Evolutionary conservation across 768 basidiomycete species (phyloP).

Genomic region (Termitomyces sp.): DNA sequence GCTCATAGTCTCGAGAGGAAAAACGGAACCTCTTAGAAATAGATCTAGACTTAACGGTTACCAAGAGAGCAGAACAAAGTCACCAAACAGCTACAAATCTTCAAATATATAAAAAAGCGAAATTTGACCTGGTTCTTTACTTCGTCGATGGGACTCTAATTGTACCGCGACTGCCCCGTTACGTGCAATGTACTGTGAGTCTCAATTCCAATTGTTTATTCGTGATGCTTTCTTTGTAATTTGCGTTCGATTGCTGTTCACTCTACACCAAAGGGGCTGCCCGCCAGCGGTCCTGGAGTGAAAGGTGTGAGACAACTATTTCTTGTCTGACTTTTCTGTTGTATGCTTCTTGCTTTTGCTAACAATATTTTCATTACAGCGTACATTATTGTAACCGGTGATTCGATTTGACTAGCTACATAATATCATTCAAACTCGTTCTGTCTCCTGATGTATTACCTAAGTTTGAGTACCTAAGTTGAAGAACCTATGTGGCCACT

Average conservation of each 20-base stretch:
- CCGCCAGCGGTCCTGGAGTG: conserved; percentile 70
- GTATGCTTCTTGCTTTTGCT: background rate
- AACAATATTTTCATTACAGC: background rate
- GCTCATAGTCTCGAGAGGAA: no score
- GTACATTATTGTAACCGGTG: background rate
- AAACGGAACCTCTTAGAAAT: no score
- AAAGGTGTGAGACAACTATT: conserved; percentile 64
- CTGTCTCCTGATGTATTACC: conserved; percentile 15
- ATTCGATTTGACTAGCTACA: background rate
- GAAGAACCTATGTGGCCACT: background rate
- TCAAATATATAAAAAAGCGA: background rate
- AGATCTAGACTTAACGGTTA: no score
- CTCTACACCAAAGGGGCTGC: conserved; percentile 67
- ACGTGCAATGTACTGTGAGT: conserved; percentile 15
- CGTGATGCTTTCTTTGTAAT: conserved; percentile 70
- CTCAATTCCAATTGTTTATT: conserved; percentile 4
- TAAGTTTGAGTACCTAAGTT: conserved; percentile 9
- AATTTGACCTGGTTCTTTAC: background rate
- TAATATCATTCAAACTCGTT: conserved; percentile 1
- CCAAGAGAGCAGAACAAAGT: background rate
- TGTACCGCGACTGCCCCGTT: background rate
- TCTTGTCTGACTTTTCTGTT: conserved; percentile 37
- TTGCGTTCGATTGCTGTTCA: conserved; percentile 75
- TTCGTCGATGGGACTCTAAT: background rate
- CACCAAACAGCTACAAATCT: conserved; percentile 10